These are phyloP conservation scores for Pogostemon cablin DNA, from an alignment of 257 asterid genomes.

Conservation along the genomic window DNA sequence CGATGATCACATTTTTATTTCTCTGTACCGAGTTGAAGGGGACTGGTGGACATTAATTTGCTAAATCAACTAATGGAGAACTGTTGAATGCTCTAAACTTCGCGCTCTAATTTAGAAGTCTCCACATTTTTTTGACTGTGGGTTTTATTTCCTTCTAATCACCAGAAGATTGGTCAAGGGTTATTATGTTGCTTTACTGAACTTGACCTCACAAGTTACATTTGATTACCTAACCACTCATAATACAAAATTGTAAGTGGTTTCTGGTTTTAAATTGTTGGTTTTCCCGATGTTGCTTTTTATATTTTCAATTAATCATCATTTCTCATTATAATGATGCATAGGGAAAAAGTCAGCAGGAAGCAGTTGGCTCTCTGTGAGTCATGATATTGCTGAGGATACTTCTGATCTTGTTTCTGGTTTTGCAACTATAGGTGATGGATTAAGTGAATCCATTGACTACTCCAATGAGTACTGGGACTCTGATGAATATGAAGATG, in stretches of 20 bases:
- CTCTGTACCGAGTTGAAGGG: background rate
- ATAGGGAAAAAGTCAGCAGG: conserved; percentile 67
- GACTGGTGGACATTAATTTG: background rate
- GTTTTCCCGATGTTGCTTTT: background rate
- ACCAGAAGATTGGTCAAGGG: conserved; percentile 3
- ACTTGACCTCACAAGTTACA: conserved; percentile 23
- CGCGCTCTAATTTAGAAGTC: too few relatives aligned
- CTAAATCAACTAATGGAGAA: conserved; percentile 10
- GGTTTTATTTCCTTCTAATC: background rate
- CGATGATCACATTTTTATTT: background rate
- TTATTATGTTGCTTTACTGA: background rate
- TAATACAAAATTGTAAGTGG: background rate
- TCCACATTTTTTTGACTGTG: background rate
- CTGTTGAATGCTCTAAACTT: background rate
- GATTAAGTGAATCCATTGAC: conserved; percentile 77
- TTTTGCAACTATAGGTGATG: conserved; percentile 95
- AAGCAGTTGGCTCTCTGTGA: conserved; percentile 93
- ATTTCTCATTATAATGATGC: conserved; percentile 36
- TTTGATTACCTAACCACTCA: conserved; percentile 11
- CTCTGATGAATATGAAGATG: conserved; percentile 97
- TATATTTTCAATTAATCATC: conserved; percentile 28
- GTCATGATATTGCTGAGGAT: conserved; percentile 97
- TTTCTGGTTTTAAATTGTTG: conserved; percentile 15
- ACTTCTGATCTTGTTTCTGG: conserved; percentile 96
- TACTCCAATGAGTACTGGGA: conserved; percentile 95